Conservation (phyloP, 2,329 filamentous ascomycete species). For the Fusarium tricinctum region DNA sequence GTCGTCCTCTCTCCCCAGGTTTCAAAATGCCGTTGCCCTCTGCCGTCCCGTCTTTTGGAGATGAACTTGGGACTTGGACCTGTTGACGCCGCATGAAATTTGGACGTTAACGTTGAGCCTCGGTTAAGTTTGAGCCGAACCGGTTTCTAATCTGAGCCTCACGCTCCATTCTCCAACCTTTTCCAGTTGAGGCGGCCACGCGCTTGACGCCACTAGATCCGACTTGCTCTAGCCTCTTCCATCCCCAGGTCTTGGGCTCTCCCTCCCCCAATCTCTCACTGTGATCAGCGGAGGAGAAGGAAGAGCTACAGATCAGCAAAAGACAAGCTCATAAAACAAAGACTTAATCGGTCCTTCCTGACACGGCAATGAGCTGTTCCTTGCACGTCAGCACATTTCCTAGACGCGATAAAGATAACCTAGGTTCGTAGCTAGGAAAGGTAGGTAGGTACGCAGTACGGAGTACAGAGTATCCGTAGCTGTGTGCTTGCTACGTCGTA, state of each 20-base stretch:
- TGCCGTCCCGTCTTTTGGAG: conserved; percentile 11
- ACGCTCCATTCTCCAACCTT: conserved; percentile 1
- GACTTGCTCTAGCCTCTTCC: conserved; percentile 18
- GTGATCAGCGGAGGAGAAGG: conserved; percentile 3
- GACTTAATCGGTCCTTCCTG: conserved; percentile 17
- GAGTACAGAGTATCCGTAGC: too few species aligned
- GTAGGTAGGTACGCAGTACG: too few species aligned
- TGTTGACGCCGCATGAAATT: conserved; percentile 1
- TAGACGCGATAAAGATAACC: neutral
- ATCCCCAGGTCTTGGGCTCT: too few species aligned
- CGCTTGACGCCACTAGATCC: conserved; percentile 36
- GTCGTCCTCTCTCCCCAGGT: neutral
- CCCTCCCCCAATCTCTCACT: conserved; percentile 1
- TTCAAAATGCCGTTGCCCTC: neutral
- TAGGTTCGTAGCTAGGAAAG: too few species aligned
- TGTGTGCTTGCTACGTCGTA: neutral
- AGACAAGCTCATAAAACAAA: conserved; percentile 28
- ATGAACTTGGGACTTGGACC: neutral
- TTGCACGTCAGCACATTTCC: conserved; percentile 13
- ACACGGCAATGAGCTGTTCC: conserved; percentile 21
- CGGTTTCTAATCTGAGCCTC: conserved; percentile 22
- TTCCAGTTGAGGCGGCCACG: conserved; percentile 15
- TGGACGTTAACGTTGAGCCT: conserved; percentile 16
- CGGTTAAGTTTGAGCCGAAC: conserved; percentile 27
- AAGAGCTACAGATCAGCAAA: neutral